Evolutionary conservation across 306 rosid genomes (phyloP), one percentile per base, ranked within the genome.

Genomic region (Lathyrus oleraceus): DNA sequence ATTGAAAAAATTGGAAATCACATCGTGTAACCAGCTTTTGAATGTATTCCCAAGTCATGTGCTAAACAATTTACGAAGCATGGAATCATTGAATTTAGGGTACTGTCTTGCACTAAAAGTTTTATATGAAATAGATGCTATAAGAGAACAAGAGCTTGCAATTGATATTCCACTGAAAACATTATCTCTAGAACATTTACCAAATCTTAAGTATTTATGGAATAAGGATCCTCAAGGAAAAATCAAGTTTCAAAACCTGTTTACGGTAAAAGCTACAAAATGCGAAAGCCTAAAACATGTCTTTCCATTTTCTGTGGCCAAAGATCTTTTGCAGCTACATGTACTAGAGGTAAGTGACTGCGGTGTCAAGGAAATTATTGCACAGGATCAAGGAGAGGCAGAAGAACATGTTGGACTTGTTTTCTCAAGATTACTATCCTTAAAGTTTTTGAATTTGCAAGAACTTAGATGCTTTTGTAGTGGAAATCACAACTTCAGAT

Each of bases 281-380:
- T 78, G 82, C 52, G 17, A 28, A 40, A 67, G 65, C 20, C 35
- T 78, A 49, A 67, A 78, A 21, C 70, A 78, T 67, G 60, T 78
- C 10, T 78, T 78, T 67, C 78, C 82, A 72, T 40, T 78, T 10
- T 72, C 82, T 42, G 65, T 78, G 66, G 82, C 82, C 25, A 78
- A 60, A 78, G 78, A 78, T 47, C 82, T 78, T 59, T 13, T 59
- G 52, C 66, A 72, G 49, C 71, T 78, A 47, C 66, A 67, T 19
- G 14, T 72, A 43, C 74, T 78, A 51, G 82, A 72, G 61, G 73
- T 78, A 66, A 67, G 60, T 72, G 74, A 78, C 28, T 78, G 71
- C 42, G 78, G 78, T 8, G 78, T 72, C 6, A 75, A 66, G 66
- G 78, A 72, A 60, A 59, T 78, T 72, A 52, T 78, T 49, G 74